Evolutionary conservation across 2,329 filamentous ascomycete genomes (phyloP), one percentile per base, ranked within the genome.

Genomic region (Talaromyces amestolkiae): DNA sequence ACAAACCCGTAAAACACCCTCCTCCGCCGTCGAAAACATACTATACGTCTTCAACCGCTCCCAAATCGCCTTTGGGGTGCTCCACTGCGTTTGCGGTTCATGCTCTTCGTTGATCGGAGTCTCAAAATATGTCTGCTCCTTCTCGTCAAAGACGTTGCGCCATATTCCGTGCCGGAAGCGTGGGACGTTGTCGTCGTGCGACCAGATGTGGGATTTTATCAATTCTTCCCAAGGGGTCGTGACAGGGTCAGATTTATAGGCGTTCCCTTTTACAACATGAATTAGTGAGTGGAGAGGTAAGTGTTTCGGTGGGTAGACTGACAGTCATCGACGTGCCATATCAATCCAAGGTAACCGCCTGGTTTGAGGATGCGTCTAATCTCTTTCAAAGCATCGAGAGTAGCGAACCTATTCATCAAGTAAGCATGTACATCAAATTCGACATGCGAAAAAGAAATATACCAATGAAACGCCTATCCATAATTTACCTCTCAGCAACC

Each of bases 311-410:
- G 19, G 3, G 22, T 17, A 10, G 22, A 45, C 83, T 72, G 77
- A 89, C 88, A 91, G 69, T 90, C 87, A 74, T 91, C 89, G 66
- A 89, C 80, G 70, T 91, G 92, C 90, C 90, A 92, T 62, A 92
- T 87, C 74, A 91, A 76, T 15, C 87, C 89, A 33, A 92, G 80
- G 33, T 81, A 81, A 7, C 84, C 85, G 7, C 83, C 83, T 0
- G 86, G 86, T 71, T 84, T 84, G 58, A 92, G 77, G 0, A 90
- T 83, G 56, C 89, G 84, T 69, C 87, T 83, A n/a, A 92, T 89
- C 70, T 91, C 89, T 54, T 80, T 76, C 33, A 93, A 77, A 0
- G 89, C 80, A 41, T 85, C 82, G 49, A 83, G 77, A 62, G 84
- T 90, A 45, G 89, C 86, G 77, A 92, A 92, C 89, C 89, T 88